Base-by-base conservation (phyloP, 768 basidiomycete genomes). In the Rhizopogon rudus region DNA sequence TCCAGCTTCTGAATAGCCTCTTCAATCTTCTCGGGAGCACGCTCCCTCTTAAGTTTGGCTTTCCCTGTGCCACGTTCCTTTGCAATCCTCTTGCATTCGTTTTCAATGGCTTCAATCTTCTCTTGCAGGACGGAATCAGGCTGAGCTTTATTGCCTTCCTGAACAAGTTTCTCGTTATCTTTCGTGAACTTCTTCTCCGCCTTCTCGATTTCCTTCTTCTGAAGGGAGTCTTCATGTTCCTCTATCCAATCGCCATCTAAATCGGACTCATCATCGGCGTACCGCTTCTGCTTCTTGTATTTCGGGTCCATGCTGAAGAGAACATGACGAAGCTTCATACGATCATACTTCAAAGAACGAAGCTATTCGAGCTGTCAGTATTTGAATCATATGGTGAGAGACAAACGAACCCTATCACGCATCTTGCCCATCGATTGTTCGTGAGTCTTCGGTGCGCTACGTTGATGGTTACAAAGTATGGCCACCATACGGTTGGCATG, bases 391-490 rank as follows among this genome's bases (percentile, higher is more conserved):
- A 22, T 10, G 28, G 33, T 16, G 37, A 40, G 44, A 50, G 8
- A 58, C 14, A 28, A 46, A 72, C 80, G 16, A 63, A 94, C 96
- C 79, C 91, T 94, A 67, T 97, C 84, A 14, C 79, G 81, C 83
- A 98, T 88, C 73, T 92, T 98, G 63, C 88, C 87, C 92, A 98
- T 97, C 7, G 89, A 89, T 57, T 90, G 88, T 35, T 89, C 91
- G 63, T 97, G 94, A 5, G 86, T 89, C 75, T 98, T 98, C 42
- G 92, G 88, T 1, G 88, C 93, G 55, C 84, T 86, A 71, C 93
- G 82, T 71, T 98, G 95, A 90, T 99, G 97, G 81, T 99, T 99
- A 79, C 97, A 99, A 39, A 99, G 77, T 57, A 98, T 93, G 57
- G 97, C 97, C 14, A 98, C 97, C 80, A 88, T 81, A 43, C 97